These are phyloP conservation scores for Sarocladiaceae sp. DNA, from an alignment of 2,329 filamentous ascomycete genomes.

Conservation along the genomic window DNA sequence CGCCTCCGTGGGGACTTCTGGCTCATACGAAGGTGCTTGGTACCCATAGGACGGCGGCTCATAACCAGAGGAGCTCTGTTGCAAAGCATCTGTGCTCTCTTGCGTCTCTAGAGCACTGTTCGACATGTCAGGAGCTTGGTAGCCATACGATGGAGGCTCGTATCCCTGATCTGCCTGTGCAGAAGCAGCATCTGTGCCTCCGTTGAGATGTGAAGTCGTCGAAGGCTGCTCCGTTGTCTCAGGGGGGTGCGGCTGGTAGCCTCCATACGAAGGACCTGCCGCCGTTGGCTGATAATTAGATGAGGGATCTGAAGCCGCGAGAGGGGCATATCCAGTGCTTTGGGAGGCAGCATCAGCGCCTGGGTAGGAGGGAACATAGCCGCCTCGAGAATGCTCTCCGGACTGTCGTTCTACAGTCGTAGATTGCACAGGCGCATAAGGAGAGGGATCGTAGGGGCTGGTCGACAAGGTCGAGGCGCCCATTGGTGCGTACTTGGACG, in stretches of 20 bases:
- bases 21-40: slow-evolving; percentile 52
- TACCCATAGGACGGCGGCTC: slow-evolving; percentile 48
- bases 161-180: slow-evolving; percentile 26
- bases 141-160: slow-evolving; percentile 44
- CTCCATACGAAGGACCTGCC: neutral
- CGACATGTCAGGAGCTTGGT: slow-evolving; percentile 39
- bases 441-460: slow-evolving; percentile 30
- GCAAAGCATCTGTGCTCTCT: slow-evolving; percentile 12
- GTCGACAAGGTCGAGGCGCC: slow-evolving; percentile 12
- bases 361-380: slow-evolving; percentile 30
- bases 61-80: slow-evolving; percentile 38
- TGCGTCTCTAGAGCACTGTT: no score
- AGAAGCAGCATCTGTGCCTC: slow-evolving; percentile 10
- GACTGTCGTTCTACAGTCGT: slow-evolving; percentile 22
- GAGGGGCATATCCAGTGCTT: slow-evolving; percentile 1
- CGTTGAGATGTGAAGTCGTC: neutral
- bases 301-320: neutral
- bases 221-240: neutral
- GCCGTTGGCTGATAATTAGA: neutral
- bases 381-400: slow-evolving; percentile 23
- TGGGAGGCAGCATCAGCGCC: slow-evolving; percentile 9
- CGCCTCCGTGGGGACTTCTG: slow-evolving; percentile 33
- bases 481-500: slow-evolving; percentile 33
- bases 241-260: neutral
- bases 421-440: slow-evolving; percentile 39